Percentiles rank a stretch among this genome's conserved stretches.
Evolutionary conservation across 1,284 basidiomycete species (phyloP).

Genomic region (Anthracocystis setariae): DNA sequence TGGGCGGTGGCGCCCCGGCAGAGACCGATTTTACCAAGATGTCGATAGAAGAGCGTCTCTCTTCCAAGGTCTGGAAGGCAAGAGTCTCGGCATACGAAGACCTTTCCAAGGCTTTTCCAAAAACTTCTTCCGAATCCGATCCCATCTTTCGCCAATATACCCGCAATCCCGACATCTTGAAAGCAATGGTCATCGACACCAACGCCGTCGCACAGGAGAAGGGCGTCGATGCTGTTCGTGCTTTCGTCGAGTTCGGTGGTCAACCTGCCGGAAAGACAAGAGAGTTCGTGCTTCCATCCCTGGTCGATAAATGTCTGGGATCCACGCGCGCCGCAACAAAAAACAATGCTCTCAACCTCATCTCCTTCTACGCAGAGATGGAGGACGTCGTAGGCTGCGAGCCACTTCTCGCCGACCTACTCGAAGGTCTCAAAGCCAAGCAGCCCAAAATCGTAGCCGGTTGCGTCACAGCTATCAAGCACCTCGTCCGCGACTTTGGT

Average conservation of each 20-base stretch:
- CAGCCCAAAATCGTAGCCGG: constrained; percentile 94
- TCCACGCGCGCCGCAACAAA: constrained; percentile 88
- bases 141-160: constrained; percentile 91
- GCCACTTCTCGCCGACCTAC: constrained; percentile 84
- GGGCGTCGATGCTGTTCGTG: constrained; percentile 79
- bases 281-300: constrained; percentile 81
- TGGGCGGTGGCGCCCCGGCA: constrained; percentile 32
- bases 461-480: constrained; percentile 81
- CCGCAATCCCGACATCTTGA: constrained; percentile 73
- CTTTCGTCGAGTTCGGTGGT: constrained; percentile 89
- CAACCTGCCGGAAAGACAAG: constrained; percentile 78
- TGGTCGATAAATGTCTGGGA: constrained; percentile 96
- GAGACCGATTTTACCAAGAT: constrained; percentile 93
- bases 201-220: constrained; percentile 99
- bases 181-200: constrained; percentile 73
- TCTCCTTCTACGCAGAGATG: constrained; percentile 89
- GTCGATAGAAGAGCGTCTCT: constrained; percentile 82
- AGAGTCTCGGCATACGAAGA: constrained; percentile 91
- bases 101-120: constrained; percentile 71
- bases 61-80: constrained; percentile 88
- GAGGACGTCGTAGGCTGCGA: constrained; percentile 81
- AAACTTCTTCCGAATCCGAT: constrained; percentile 85
- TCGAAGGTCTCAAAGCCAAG: constrained; percentile 87
- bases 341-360: constrained; percentile 84
- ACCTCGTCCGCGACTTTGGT: constrained; percentile 81